These are phyloP conservation scores for Pittosporum tobira DNA, from an alignment of 129 eudicot genomes.

Conservation along the genomic window DNA sequence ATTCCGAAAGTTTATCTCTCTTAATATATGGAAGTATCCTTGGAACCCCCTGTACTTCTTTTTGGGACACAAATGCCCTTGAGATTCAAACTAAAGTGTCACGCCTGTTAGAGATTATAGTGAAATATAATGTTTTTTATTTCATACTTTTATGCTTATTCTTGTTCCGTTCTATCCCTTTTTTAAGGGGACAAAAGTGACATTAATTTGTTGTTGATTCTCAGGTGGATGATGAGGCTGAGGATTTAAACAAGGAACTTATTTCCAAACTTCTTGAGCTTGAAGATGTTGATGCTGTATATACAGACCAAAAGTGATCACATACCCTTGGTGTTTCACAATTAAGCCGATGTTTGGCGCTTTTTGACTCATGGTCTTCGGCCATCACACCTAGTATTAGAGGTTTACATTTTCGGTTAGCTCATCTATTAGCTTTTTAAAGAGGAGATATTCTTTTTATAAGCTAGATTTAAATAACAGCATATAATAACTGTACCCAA, in stretches of 20 bases:
- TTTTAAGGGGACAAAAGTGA: background rate
- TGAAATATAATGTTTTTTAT: too few species aligned
- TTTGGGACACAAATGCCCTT: background rate
- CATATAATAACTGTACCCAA: background rate
- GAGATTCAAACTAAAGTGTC: too few species aligned
- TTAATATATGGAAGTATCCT: too few species aligned
- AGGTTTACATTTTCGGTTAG: conserved; percentile 1
- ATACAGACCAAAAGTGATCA: conserved; percentile 73
- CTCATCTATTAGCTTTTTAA: background rate
- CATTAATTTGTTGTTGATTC: conserved; percentile 9
- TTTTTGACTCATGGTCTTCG: conserved; percentile 1
- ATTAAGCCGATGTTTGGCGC: background rate
- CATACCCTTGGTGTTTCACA: background rate
- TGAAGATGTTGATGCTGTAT: conserved; percentile 97
- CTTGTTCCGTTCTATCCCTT: background rate
- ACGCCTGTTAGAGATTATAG: too few species aligned
- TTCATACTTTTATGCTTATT: too few species aligned
- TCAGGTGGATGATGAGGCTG: conserved; percentile 94
- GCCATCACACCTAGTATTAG: background rate
- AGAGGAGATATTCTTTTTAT: background rate
- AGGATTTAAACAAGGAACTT: conserved; percentile 84
- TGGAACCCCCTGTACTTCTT: too few species aligned
- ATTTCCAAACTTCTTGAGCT: conserved; percentile 79
- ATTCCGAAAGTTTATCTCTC: too few species aligned
- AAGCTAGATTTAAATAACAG: conserved; percentile 8